Base-by-base conservation (phyloP, 129 eudicot genomes). In the Lactuca sativa region DNA sequence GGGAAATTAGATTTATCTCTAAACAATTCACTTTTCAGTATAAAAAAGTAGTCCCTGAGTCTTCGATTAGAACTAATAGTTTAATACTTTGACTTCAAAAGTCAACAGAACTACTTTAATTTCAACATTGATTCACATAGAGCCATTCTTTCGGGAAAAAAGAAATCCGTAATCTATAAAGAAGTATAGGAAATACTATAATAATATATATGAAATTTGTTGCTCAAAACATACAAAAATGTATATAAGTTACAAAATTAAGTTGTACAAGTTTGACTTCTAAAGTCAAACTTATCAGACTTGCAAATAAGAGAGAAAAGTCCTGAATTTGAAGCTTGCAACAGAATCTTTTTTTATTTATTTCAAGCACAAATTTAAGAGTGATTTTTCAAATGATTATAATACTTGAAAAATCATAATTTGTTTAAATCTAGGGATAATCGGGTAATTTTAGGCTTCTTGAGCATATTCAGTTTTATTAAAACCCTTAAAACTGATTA, bases 71-170 rank as follows among this genome's bases (percentile, higher is more conserved):
- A 32, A 32, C 3, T 34, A 11, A 61, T 5, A 25, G 30, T 25
- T 25, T 9, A 41, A 25, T 34, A 52, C 51, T 53, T 67, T 67
- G 72, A 67, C 72, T 67, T 36, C 8, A 68, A 68, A 68, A 54
- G 53, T 68, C 73, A 68, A 68, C 17, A 10, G 38, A 54, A 37
- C 25, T 54, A 68, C 72, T 53, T 67, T 33, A 32, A 3, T 32
- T 32, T 66, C 43, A 31, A 47, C 44, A 6, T 30, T 2, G 17
- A 31, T 66, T 5, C 47, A 5, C 31, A 47, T 7, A 32, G 7
- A 17, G 34, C 10, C n/a, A 9, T 51, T 47, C 21, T 48, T 52
- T 34, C 62, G 33, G 16, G 47, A 21, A 11, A 64, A 44, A 43
- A 47, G 30, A 25, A 36, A 53, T 54, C 17, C 17, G 17, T 13